Evolutionary conservation across 2,329 filamentous ascomycete species (phyloP), one percentile per base, ranked within the genome.

Genomic region (Epichloe coenophiala): DNA sequence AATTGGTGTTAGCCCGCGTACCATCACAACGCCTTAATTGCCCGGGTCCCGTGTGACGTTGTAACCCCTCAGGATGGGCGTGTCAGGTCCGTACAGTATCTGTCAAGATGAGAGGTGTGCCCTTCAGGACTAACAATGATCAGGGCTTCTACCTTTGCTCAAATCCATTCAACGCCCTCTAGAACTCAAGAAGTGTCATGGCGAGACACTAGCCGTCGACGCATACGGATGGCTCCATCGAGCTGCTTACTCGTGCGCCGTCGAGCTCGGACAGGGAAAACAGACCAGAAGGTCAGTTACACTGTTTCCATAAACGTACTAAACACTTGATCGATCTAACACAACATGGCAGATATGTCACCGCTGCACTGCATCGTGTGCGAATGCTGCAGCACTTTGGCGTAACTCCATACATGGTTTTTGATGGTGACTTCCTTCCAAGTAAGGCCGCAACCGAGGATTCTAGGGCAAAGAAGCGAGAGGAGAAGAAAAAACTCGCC

Each of bases 191-290:
- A 89, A 89, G 61, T 96, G 86, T 66, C 72, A 78, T 12, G 93
- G 91, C 48, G 83, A 95, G 68, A 95, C 86, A 1, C 77, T 98
- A 45, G 94, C 86, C n/a, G 83, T 98, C 37, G 93, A 98, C 67
- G 91, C 86, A 51, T 98, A 98, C 75, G 93, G 91, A 65, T 98
- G 94, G 93, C 81, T 98, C 50, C 93, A 98, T 68, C 84, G 93
- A 58, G 94, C 90, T 49, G 89, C 89, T 45, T 83, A 94, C 57
- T 80, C 87, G 47, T 97, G 91, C 71, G 88, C 91, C 55, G 81
- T 93, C 60, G 93, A 97, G 61, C 77, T 98, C 55, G 93, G 89
- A 37, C 78, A 91, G 60, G 88, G 81, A 60, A 93, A 88, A 65
- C 89, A 88, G 13, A 97, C 90, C 0, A 83, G 80, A 49, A 94